Percentiles rank a stretch among this genome's conserved stretches.
Conservation (phyloP, 371 early-diverging fungal genomes). For the Funneliformis caledonium region DNA sequence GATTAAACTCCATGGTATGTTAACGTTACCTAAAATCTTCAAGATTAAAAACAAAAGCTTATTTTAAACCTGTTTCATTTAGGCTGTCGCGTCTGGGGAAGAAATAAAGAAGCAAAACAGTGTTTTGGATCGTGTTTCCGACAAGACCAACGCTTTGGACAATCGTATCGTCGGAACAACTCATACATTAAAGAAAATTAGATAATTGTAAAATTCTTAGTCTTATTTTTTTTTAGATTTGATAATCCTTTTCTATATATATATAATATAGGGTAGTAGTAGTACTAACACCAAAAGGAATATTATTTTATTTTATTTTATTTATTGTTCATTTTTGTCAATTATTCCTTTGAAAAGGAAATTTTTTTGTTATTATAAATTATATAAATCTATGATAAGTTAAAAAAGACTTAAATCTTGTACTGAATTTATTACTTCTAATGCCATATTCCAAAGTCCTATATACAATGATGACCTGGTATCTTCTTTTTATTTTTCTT, state of each 20-base stretch:
- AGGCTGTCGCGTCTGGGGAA: slow-evolving; percentile 35
- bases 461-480: not conserved
- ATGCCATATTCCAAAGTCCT: no score
- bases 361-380: no score
- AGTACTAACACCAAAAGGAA: no score
- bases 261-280: no score
- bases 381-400: no score
- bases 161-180: slow-evolving; percentile 16
- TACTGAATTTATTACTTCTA: no score
- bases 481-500: not conserved
- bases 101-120: slow-evolving; percentile 28
- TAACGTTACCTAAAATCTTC: not conserved
- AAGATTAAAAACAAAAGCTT: not conserved
- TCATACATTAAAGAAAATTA: slow-evolving; percentile 30
- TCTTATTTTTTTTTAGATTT: not conserved
- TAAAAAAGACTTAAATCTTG: no score
- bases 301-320: no score
- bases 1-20: slow-evolving; percentile 37
- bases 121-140: slow-evolving; percentile 14
- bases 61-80: not conserved
- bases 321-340: no score
- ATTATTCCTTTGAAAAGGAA: no score
- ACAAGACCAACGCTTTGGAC: slow-evolving; percentile 15
- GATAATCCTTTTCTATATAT: no score
- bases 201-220: not conserved